Base-by-base conservation (phyloP, 2,329 filamentous ascomycete genomes). In the Hypoxylon sp. region DNA sequence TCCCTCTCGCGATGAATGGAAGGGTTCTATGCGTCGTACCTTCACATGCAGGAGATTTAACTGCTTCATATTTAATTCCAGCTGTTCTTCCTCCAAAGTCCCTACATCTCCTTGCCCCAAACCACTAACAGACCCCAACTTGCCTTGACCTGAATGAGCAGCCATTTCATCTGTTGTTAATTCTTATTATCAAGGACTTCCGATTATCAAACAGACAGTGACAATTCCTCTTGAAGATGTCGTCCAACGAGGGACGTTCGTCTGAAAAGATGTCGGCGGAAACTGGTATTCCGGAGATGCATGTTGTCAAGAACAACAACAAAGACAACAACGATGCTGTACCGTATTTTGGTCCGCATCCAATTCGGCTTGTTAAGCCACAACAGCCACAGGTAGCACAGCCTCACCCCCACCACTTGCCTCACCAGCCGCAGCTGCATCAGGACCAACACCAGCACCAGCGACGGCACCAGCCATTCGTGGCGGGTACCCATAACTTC, bases 1-100 rank as follows among this genome's bases (percentile, higher is more conserved):
- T 31, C 29, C 35, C 24, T 39, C 5, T 26, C 5, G 9, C 6
- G 5, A 6, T 29, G 35, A 31, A 35, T 17, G 22, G 17, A 17
- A 8, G 9, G n/a, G 13, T 14, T 13, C 3, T n/a, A 24, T 50
- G n/a, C 4, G 11, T 5, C 48, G 26, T 83, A 84, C 87, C 81
- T 86, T 84, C 72, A 86, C 80, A 72, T 88, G 85, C n/a, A 88
- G 78, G 51, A 86, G 79, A 71, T 87, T 85, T 57, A 89, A 80
- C 35, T 83, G 81, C 72, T 84, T 79, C 72, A 88, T 80, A 24
- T 83, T 83, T 65, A 82, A 79, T 65, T 85, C 81, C 5, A 88
- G 79, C 64, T 82, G 82, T 60, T 83, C 80, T 75, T 88, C 86
- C 52, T 86, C 82, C 79, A 81, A 24, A 19, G 6, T 31, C 56